phyloP scores from a whole-genome alignment of 345 rosid species.

The Stellera chamaejasme region DNA sequence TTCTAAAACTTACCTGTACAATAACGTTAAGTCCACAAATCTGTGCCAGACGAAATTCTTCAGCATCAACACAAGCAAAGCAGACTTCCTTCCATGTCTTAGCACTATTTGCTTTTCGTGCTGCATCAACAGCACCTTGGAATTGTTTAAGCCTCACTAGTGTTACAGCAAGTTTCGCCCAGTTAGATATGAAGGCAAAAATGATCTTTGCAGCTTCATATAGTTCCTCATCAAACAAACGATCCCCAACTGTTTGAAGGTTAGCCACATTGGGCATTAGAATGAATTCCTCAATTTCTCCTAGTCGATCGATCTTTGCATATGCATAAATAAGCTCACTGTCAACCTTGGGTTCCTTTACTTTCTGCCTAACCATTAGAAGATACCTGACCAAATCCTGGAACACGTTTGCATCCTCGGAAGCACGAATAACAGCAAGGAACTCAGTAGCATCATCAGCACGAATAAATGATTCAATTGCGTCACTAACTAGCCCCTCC shows the following conservation, averaged over 20 bases:
- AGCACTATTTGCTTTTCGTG: constrained; percentile 90
- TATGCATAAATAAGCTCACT: constrained; percentile 85
- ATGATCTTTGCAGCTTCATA: constrained; percentile 91
- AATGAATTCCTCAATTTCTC: constrained; percentile 81
- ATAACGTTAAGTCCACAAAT: constrained; percentile 89
- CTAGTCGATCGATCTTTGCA: constrained; percentile 74
- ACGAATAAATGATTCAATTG: constrained; percentile 86
- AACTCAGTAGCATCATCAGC: constrained; percentile 76
- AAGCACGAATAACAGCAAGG: constrained; percentile 55
- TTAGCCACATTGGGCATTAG: constrained; percentile 96
- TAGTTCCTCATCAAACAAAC: constrained; percentile 61
- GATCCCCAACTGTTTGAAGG: constrained; percentile 82
- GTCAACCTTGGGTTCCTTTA: constrained; percentile 81
- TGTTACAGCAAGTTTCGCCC: constrained; percentile 87
- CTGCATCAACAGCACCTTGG: constrained; percentile 96
- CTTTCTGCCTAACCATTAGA: constrained; percentile 86
- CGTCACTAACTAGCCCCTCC: constrained; percentile 87
- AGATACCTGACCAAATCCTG: constrained; percentile 87
- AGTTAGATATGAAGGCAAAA: constrained; percentile 81
- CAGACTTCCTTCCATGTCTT: constrained; percentile 97
- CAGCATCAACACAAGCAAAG: constrained; percentile 93
- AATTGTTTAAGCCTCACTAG: constrained; percentile 83
- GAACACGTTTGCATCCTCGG: constrained; percentile 62
- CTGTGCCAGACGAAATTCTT: constrained; percentile 86
- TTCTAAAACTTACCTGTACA: constrained; percentile 43